Conservation (phyloP, 768 basidiomycete species). For the Russula sp. region DNA sequence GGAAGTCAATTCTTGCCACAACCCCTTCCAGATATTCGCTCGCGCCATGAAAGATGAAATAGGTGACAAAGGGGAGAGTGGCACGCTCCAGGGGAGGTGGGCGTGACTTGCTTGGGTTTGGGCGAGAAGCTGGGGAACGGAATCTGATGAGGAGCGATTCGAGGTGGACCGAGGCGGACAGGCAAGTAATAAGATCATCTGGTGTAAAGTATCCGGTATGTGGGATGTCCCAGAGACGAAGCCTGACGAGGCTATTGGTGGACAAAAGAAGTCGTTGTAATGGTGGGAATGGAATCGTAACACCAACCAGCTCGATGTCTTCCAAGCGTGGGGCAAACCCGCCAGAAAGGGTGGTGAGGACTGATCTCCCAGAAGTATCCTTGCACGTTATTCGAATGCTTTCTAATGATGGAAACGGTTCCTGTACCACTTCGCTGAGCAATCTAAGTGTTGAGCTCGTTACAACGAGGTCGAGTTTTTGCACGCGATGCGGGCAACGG, state of each 20-base stretch:
- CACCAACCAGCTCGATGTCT: neutral
- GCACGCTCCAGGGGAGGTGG: too few species aligned
- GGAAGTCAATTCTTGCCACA: neutral
- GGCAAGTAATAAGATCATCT: neutral
- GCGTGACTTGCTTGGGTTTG: neutral
- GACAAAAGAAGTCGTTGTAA: constrained; percentile 2
- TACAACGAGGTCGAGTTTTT: neutral
- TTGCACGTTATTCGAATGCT: constrained; percentile 24
- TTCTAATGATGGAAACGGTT: constrained; percentile 20
- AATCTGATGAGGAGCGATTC: neutral
- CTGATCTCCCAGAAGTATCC: constrained; percentile 30
- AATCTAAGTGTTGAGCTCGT: neutral
- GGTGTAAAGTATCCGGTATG: neutral
- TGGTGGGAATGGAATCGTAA: neutral
- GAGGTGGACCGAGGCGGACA: neutral
- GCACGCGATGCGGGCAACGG: neutral
- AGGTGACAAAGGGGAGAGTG: neutral
- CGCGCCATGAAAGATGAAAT: neutral
- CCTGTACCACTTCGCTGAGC: constrained; percentile 26
- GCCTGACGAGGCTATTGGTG: neutral
- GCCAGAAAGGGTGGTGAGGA: neutral
- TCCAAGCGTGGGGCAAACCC: neutral
- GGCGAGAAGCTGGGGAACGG: neutral
- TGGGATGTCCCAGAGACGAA: neutral
- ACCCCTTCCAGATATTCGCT: constrained; percentile 8